Percentiles rank a stretch among this genome's conserved stretches.
Evolutionary conservation across 2,329 filamentous ascomycete genomes (phyloP).

Genomic region (Fusarium longipes): DNA sequence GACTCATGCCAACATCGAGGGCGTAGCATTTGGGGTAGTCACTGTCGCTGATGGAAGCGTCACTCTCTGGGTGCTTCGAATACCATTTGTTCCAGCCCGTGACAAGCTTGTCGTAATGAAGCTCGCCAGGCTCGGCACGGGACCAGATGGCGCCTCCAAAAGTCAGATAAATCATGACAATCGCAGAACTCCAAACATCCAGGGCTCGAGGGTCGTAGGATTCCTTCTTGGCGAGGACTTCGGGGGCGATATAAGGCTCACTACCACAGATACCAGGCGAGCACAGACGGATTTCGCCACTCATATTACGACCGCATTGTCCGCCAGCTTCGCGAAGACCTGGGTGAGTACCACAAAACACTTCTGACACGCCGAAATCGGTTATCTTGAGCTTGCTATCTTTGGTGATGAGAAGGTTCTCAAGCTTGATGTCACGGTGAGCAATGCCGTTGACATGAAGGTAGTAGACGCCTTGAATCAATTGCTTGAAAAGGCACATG

Average conservation of each 20-base stretch:
- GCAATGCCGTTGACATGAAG: conserved; percentile 86
- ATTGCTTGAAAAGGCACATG: conserved; percentile 88
- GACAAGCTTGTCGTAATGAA: conserved; percentile 73
- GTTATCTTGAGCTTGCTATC: conserved; percentile 89
- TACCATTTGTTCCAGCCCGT: conserved; percentile 77
- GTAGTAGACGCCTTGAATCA: conserved; percentile 84
- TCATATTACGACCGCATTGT: conserved; percentile 79
- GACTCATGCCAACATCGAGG: conserved; percentile 73
- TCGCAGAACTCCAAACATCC: conserved; percentile 87
- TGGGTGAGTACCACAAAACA: conserved; percentile 85
- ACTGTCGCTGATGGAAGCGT: conserved; percentile 61
- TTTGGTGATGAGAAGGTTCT: conserved; percentile 83
- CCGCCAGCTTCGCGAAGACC: conserved; percentile 78
- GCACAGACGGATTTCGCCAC: conserved; percentile 74
- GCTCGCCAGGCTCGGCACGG: conserved; percentile 67
- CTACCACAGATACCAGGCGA: conserved; percentile 86
- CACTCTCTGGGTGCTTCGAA: conserved; percentile 59
- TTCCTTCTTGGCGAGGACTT: conserved; percentile 77
- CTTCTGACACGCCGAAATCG: conserved; percentile 90
- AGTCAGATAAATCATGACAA: conserved; percentile 83
- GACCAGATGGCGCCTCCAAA: conserved; percentile 81
- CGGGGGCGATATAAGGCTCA: conserved; percentile 87
- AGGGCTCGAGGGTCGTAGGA: conserved; percentile 79
- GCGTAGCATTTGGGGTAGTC: conserved; percentile 74
- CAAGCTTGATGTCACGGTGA: conserved; percentile 90